A percentile compares a stretch with the other conserved stretches of the same genome.
phyloP scores from a whole-genome alignment of 164 flowering plant genomes.

The Annona cherimola region DNA sequence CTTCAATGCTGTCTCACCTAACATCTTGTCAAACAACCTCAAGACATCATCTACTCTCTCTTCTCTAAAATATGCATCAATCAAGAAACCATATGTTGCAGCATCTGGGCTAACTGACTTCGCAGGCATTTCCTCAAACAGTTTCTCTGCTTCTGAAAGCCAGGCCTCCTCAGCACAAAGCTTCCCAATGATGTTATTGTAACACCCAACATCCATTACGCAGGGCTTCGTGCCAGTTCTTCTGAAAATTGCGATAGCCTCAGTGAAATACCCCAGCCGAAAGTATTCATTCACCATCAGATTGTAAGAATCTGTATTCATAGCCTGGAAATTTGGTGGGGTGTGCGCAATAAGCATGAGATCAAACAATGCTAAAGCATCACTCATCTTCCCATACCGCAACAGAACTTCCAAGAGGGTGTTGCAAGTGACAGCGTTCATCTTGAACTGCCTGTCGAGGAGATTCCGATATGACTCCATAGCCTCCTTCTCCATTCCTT shows the following conservation, averaged over 20 bases:
- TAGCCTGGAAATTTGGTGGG: slow-evolving; percentile 58
- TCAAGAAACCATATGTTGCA: slow-evolving; percentile 35
- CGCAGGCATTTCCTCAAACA: slow-evolving; percentile 35
- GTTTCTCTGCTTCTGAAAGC: slow-evolving; percentile 45
- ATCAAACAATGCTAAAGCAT: slow-evolving; percentile 60
- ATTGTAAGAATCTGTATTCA: slow-evolving; percentile 62
- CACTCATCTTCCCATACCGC: slow-evolving; percentile 44
- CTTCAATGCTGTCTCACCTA: slow-evolving; percentile 44
- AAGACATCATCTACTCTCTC: slow-evolving; percentile 55
- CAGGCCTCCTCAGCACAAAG: slow-evolving; percentile 40
- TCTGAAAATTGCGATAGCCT: slow-evolving; percentile 47
- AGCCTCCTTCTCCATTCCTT: slow-evolving; percentile 62
- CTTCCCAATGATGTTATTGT: slow-evolving; percentile 54
- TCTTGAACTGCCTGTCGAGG: slow-evolving; percentile 45
- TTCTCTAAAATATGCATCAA: slow-evolving; percentile 47
- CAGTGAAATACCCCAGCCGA: slow-evolving; percentile 35
- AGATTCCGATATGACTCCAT: slow-evolving; percentile 56
- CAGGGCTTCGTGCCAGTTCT: slow-evolving; percentile 60
- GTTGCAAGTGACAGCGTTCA: slow-evolving; percentile 69
- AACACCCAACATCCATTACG: slow-evolving; percentile 64
- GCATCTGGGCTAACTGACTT: slow-evolving; percentile 55
- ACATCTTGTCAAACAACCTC: slow-evolving; percentile 40
- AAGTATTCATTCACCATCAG: slow-evolving; percentile 71
- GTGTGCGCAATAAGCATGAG: slow-evolving; percentile 65
- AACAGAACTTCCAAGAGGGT: slow-evolving; percentile 55